These are phyloP conservation scores for Cocos nucifera DNA, from an alignment of 176 grass and related monocot species.

Conservation along the genomic window DNA sequence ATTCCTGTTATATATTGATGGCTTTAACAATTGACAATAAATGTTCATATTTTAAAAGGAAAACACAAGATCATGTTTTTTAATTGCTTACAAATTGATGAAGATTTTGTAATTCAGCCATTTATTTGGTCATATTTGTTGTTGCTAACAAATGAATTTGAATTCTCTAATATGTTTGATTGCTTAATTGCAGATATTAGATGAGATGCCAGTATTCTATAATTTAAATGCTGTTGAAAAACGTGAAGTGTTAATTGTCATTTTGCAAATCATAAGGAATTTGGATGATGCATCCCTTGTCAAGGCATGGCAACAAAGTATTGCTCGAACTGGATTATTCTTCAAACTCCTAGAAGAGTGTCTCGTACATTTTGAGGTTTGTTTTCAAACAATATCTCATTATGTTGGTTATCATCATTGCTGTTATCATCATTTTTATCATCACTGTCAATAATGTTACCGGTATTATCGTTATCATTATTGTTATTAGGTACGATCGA, in stretches of 20 bases:
- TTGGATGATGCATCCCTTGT: conserved; percentile 86
- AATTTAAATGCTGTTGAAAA: conserved; percentile 93
- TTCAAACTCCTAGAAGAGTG: conserved; percentile 99
- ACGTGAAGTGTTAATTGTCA: conserved; percentile 91
- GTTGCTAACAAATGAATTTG: background rate
- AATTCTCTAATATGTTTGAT: background rate
- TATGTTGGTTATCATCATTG: no score
- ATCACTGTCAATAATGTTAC: no score
- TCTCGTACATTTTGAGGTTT: conserved; percentile 87
- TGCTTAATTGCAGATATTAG: conserved; percentile 70
- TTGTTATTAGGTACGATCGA: no score
- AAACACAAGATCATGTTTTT: no score
- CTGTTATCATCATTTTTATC: no score
- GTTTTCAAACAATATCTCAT: conserved; percentile 11
- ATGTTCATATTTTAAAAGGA: no score
- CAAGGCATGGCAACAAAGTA: conserved; percentile 98
- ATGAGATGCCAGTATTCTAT: conserved; percentile 99
- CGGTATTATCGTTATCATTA: no score
- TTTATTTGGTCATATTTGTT: background rate
- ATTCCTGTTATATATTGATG: no score
- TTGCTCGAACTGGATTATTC: conserved; percentile 92
- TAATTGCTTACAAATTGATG: no score
- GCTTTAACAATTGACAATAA: no score
- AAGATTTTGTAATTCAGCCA: background rate
- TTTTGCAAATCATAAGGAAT: conserved; percentile 97